Percentiles rank a stretch among this genome's conserved stretches.
Evolutionary conservation across 2,329 filamentous ascomycete genomes (phyloP).

Genomic region (Monosporascus cannonballus): DNA sequence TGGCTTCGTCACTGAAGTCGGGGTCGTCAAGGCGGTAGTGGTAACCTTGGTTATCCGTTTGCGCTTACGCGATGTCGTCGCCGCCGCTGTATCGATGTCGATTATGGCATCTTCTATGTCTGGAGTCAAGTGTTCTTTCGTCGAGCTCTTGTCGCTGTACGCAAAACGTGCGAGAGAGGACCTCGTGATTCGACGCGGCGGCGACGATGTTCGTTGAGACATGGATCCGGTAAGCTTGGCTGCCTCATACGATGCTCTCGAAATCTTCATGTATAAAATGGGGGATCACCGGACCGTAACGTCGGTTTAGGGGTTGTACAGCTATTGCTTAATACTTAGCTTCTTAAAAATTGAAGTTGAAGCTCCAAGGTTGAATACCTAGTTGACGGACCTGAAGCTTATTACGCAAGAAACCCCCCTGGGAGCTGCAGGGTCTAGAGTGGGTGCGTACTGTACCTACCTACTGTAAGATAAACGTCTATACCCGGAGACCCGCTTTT

Average conservation of each 20-base stretch:
- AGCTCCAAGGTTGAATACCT: too few relatives aligned
- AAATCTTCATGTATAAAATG: slow-evolving; percentile 7
- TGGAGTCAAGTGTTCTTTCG: slow-evolving; percentile 1
- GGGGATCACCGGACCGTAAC: too few relatives aligned
- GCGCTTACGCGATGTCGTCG: slow-evolving; percentile 16
- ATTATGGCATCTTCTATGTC: slow-evolving; percentile 26
- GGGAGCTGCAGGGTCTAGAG: too few relatives aligned
- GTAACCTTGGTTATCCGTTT: slow-evolving; percentile 14
- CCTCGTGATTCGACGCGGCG: slow-evolving; percentile 25
- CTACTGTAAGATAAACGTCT: too few relatives aligned
- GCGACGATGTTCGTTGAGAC: slow-evolving; percentile 14
- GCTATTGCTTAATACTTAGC: too few relatives aligned
- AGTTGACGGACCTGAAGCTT: too few relatives aligned
- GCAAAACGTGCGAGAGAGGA: slow-evolving; percentile 26
- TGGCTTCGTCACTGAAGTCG: not conserved
- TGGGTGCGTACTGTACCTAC: too few relatives aligned
- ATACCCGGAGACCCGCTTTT: too few relatives aligned
- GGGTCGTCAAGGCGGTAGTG: not conserved
- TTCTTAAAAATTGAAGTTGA: too few relatives aligned
- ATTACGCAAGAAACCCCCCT: too few relatives aligned
- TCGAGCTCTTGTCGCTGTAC: slow-evolving; percentile 9
- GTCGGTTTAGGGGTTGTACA: too few relatives aligned
- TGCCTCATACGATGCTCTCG: slow-evolving; percentile 4
- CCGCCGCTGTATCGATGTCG: slow-evolving; percentile 3
- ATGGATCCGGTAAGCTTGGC: slow-evolving; percentile 9